A percentile compares a stretch with the other conserved stretches of the same genome.
Evolutionary conservation across 768 basidiomycete species (phyloP).

Genomic region (Tricholoma furcatifolium): DNA sequence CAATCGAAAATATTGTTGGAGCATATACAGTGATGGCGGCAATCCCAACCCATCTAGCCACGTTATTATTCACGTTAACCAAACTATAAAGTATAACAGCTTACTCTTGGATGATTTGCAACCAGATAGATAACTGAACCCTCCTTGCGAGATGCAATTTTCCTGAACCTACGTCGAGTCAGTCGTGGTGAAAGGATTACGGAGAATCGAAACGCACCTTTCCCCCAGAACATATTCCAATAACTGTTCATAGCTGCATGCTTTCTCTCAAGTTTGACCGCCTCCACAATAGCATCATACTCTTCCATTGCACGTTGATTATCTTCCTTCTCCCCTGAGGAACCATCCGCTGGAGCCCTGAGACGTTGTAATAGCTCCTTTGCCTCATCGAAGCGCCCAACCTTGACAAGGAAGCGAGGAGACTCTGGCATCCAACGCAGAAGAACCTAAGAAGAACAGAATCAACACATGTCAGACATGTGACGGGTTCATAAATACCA

Average conservation of each 20-base stretch:
- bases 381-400: slow-evolving; percentile 36
- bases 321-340: slow-evolving; percentile 15
- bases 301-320: slow-evolving; percentile 26
- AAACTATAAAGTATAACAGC: slow-evolving; percentile 6
- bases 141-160: slow-evolving; percentile 40
- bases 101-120: slow-evolving; percentile 44
- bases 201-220: slow-evolving; percentile 19
- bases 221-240: slow-evolving; percentile 45
- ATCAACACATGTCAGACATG: neutral
- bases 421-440: slow-evolving; percentile 41
- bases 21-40: slow-evolving; percentile 47
- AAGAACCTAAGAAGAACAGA: slow-evolving; percentile 10
- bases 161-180: slow-evolving; percentile 23
- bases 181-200: neutral
- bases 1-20: slow-evolving; percentile 42
- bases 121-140: slow-evolving; percentile 42
- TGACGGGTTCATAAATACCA: slow-evolving; percentile 22
- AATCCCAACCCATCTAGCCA: slow-evolving; percentile 40
- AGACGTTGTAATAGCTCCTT: slow-evolving; percentile 32
- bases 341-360: slow-evolving; percentile 21
- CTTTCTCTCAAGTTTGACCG: slow-evolving; percentile 37
- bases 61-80: neutral
- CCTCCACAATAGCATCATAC: slow-evolving; percentile 37
- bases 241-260: slow-evolving; percentile 39
- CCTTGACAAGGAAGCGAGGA: slow-evolving; percentile 38